Evolutionary conservation across 1,284 basidiomycete genomes (phyloP).

Genomic region (Moesziomyces sp.): DNA sequence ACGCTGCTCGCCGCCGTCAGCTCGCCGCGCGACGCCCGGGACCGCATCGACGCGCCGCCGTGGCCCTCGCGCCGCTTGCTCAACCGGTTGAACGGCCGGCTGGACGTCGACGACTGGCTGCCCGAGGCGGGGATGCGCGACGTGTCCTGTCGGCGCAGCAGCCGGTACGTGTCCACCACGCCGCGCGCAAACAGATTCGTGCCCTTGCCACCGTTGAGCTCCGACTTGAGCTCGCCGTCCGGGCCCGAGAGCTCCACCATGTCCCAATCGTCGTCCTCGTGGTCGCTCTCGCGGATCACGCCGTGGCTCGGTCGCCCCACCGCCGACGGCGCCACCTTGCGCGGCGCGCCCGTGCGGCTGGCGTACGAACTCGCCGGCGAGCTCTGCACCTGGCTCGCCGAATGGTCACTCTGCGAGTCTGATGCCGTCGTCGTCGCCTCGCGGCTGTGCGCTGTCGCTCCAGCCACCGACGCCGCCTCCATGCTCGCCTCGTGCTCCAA

Average conservation of each 20-base stretch:
- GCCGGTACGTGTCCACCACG: slow-evolving; percentile 64
- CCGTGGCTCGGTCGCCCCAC: slow-evolving; percentile 47
- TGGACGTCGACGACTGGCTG: slow-evolving; percentile 38
- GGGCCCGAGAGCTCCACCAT: slow-evolving; percentile 55
- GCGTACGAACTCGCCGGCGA: slow-evolving; percentile 48
- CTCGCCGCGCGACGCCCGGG: slow-evolving; percentile 26
- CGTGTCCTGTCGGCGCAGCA: slow-evolving; percentile 71
- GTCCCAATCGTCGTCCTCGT: slow-evolving; percentile 66
- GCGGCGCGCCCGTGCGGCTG: slow-evolving; percentile 19
- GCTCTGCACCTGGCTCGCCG: slow-evolving; percentile 36
- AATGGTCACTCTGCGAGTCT: slow-evolving; percentile 51
- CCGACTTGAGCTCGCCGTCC: slow-evolving; percentile 51
- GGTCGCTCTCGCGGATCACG: slow-evolving; percentile 43
- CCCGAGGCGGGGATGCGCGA: slow-evolving; percentile 35
- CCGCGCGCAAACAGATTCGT: slow-evolving; percentile 66
- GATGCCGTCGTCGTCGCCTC: slow-evolving; percentile 39
- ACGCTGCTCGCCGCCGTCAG: slow-evolving; percentile 35
- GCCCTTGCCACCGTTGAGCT: slow-evolving; percentile 65
- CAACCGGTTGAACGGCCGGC: slow-evolving; percentile 51
- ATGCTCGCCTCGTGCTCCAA: slow-evolving; percentile 54
- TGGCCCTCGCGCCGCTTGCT: slow-evolving; percentile 44
- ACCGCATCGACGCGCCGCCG: slow-evolving; percentile 26
- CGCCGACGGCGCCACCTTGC: slow-evolving; percentile 39
- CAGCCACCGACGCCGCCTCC: slow-evolving; percentile 24
- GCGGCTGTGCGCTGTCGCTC: slow-evolving; percentile 33